Base-by-base conservation (phyloP, 306 rosid species). In the Arachis hypogaea region DNA sequence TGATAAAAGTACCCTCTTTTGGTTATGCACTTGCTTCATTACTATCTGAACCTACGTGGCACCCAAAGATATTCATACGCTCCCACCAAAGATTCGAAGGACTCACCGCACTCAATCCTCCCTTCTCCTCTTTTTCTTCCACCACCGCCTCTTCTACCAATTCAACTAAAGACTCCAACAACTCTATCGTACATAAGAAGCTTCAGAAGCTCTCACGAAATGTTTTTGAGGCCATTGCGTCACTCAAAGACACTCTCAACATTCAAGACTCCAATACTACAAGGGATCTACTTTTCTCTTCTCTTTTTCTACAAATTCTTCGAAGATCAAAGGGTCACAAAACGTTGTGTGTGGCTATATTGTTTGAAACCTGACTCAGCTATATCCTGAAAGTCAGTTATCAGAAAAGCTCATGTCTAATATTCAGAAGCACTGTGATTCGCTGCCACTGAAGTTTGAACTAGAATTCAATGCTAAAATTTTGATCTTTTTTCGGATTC, bases 391-490 rank as follows among this genome's bases (percentile, higher is more conserved):
- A 1, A 93, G 96, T 64, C 97, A 93, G 85, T 80, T 93, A 0
- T 95, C 98, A 11, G 99, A 94, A 82, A 94, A 86, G 77, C 96
- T 94, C 57, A 88, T 94, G 74, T 85, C 95, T 49, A 88, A 77
- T 54, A 84, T 94, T 55, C 93, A 96, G 75, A 94, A 83, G 80
- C 99, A 94, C 77, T 92, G 88, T 41, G 93, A 92, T 81, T 89
- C 95, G 4, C 79, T 92, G 77, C 96, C 97, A 18, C 88, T 89
- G 83, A 94, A 97, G 98, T 92, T 0, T n/a, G 58, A 90, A 86
- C 2, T 69, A 83, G 76, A 83, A 30, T 4, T 14, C 4, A 45
- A 8, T 72, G 29, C 65, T 41, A 12, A 16, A 64, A 14, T 67
- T 72, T 75, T 14, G 51, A 50, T 59, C 16, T 71, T 55, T 77